Conservation (phyloP, 345 rosid species). For the Physaria fendleri region DNA sequence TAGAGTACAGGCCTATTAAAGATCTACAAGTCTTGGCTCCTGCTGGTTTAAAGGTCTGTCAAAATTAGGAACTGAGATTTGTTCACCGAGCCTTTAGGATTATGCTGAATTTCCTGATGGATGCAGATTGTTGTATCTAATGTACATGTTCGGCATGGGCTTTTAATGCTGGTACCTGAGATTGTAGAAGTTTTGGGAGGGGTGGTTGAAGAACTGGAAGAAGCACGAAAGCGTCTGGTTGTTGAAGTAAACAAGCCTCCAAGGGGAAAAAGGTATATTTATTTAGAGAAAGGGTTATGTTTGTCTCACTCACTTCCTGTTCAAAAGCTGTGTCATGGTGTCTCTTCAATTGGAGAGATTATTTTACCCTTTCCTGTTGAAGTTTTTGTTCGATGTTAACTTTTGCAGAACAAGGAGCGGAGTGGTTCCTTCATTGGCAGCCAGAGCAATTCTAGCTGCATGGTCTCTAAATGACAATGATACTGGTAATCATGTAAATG, state of each 20-base stretch:
- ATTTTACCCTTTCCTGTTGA: not conserved
- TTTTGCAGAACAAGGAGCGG: conserved; percentile 57
- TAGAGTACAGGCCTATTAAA: conserved; percentile 88
- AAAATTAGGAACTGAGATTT: not conserved
- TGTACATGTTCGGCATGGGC: conserved; percentile 70
- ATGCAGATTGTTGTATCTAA: conserved; percentile 73
- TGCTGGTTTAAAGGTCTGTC: conserved; percentile 74
- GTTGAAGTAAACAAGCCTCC: conserved; percentile 87
- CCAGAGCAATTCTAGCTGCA: conserved; percentile 83
- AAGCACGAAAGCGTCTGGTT: conserved; percentile 62
- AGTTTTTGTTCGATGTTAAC: not conserved
- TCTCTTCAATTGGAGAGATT: conserved; percentile 1
- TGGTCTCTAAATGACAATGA: conserved; percentile 46
- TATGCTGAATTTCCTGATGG: too few relatives aligned
- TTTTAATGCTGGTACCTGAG: conserved; percentile 89
- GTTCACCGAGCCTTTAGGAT: not conserved
- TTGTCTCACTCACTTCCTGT: not conserved
- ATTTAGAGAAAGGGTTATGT: not conserved
- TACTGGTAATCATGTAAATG: conserved; percentile 32
- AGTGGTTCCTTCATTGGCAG: conserved; percentile 55
- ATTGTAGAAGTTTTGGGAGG: conserved; percentile 79
- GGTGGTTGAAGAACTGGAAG: conserved; percentile 67
- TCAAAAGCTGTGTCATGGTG: not conserved
- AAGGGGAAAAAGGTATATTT: conserved; percentile 78
- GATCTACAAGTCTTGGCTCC: conserved; percentile 72